Conservation (phyloP, 768 basidiomycete species). For the Multifurca ochricompacta region DNA sequence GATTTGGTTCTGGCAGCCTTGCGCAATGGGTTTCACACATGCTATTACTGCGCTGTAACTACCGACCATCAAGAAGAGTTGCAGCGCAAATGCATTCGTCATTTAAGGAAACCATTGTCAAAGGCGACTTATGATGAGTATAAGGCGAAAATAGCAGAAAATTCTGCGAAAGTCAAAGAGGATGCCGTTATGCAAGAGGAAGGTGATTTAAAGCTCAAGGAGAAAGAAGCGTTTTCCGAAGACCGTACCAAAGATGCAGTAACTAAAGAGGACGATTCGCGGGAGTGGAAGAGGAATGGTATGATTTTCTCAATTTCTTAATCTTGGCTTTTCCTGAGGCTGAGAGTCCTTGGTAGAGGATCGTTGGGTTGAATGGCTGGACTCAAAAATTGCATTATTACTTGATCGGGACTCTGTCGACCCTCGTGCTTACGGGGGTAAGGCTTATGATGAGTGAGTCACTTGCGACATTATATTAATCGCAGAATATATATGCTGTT, state of each 20-base stretch:
- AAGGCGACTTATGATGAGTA: conserved; percentile 55
- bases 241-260: conserved; percentile 29
- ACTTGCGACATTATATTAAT: conserved; percentile 16
- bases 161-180: conserved; percentile 35
- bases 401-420: conserved; percentile 76
- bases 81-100: conserved; percentile 89
- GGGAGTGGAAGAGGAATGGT: conserved; percentile 65
- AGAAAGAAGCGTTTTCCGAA: conserved; percentile 28
- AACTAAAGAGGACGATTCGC: conserved; percentile 31
- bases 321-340: conserved; percentile 12
- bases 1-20: conserved; percentile 93
- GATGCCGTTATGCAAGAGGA: conserved; percentile 39
- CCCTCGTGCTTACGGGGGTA: conserved; percentile 82
- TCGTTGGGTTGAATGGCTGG: conserved; percentile 85
- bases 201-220: conserved; percentile 19
- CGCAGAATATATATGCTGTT: conserved; percentile 12
- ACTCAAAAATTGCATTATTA: conserved; percentile 75
- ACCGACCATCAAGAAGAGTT: conserved; percentile 93
- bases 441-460: conserved; percentile 80
- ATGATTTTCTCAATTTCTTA: conserved; percentile 25
- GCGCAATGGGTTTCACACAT: conserved; percentile 86
- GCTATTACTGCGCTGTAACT: conserved; percentile 95
- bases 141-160: conserved; percentile 44
- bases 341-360: conserved; percentile 60
- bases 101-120: conserved; percentile 71